Evolutionary conservation across 352 stramenopile genomes (phyloP), one percentile per base, ranked within the genome.

Genomic region (Globisporangium okanoganense): DNA sequence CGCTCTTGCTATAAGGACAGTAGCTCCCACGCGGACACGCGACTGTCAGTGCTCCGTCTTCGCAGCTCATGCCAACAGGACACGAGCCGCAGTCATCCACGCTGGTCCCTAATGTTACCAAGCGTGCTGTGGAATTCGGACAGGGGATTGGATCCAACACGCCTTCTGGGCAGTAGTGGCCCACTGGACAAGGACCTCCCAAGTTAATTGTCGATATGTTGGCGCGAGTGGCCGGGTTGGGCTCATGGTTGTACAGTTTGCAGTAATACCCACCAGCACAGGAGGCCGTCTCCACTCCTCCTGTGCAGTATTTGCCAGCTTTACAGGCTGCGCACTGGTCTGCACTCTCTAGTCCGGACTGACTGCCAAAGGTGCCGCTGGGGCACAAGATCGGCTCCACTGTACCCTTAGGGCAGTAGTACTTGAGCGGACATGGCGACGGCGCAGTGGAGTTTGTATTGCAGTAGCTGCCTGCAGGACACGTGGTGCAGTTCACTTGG

Each of bases 261-360:
- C 87, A 97, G 60, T 91, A 95, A 66, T 89, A 95, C 0, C 87
- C 90, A n/a, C 78, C 76, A 13, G 86, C 66, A 56, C 90, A 97
- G 3, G 72, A 78, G 20, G 75, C 87, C 5, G 86, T 91, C 27
- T 94, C 49, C 2, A 69, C 80, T 4, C 88, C 90, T 25, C 82
- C 75, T 0, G 84, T 64, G 59, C 91, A 97, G 53, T 90, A 97
- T 9, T 83, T 87, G 1, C 85, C 87, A 6, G 85, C 66, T 20
- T 64, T 67, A 50, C 90, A 97, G 1, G 72, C 64, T 13, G 82
- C 77, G 55, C 87, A 97, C 18, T 92, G 74, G 0, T 43, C 53
- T 0, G 79, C 67, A 18, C 58, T 67, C 22, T 73, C 69, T 0
- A 96, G 61, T 8, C 71, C 79, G 1, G 65, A 56, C 33, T 75